A percentile compares a stretch with the other conserved stretches of the same genome.
Evolutionary conservation across 495 filamentous ascomycete species (phyloP).

Genomic region (Penicillium desertorum): DNA sequence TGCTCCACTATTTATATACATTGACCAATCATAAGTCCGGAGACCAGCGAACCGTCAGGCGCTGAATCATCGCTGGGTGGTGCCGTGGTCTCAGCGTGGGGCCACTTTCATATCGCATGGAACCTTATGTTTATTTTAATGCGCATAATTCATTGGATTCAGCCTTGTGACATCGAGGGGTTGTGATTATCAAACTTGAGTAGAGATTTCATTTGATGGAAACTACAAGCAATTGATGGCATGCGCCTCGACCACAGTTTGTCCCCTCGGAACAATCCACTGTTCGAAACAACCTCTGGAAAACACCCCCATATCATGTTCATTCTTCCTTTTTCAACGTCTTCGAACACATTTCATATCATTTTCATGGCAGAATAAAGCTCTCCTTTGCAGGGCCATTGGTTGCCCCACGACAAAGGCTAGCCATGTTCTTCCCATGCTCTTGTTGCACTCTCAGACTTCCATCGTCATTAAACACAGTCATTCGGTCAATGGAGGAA

Average conservation of each 20-base stretch:
- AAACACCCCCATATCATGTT: not conserved
- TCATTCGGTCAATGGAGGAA: too few relatives aligned
- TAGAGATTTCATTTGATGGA: not conserved
- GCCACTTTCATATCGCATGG: not conserved
- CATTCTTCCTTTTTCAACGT: not conserved
- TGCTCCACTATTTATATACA: not conserved
- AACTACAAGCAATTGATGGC: not conserved
- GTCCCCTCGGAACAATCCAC: not conserved
- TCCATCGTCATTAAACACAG: not conserved
- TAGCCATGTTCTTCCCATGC: not conserved
- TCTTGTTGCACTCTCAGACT: not conserved
- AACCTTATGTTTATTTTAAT: conserved; percentile 7
- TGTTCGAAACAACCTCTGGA: not conserved
- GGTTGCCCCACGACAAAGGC: not conserved
- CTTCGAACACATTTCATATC: not conserved
- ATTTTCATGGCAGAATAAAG: not conserved
- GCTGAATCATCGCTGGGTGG: conserved; percentile 4
- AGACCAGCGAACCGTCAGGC: not conserved
- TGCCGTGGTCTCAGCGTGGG: not conserved
- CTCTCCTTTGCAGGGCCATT: not conserved
- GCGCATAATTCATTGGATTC: not conserved
- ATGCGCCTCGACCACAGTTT: not conserved
- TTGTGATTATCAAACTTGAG: not conserved
- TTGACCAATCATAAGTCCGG: not conserved
- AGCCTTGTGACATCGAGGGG: not conserved